Base-by-base conservation (phyloP, 2,329 filamentous ascomycete genomes). In the Calonectria pseudoreteaudii region DNA sequence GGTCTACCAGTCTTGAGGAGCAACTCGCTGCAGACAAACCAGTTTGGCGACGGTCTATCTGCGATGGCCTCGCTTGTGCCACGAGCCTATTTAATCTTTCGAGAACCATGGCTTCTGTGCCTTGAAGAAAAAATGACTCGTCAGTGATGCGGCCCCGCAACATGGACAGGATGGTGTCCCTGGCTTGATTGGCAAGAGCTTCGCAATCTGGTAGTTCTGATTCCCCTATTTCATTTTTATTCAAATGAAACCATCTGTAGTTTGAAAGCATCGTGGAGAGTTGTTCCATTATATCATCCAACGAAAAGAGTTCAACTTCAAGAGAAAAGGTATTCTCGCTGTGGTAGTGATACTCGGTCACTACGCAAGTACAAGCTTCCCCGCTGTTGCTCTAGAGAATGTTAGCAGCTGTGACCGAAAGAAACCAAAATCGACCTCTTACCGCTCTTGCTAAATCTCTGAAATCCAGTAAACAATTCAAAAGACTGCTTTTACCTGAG, bases 381-480 rank as follows among this genome's bases (percentile, higher is more conserved):
- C 87, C 87, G 18, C 81, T 84, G 69, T 82, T 85, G 74, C 86
- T 88, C 87, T 89, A 47, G 3, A 20, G 3, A 14, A n/a, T 18
- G 62, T 66, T 30, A 75, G 11, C 31, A 53, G 28, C 14, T 30
- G 18, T 5, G 31, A 4, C 16, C 23, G 13, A 20, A 34, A 3
- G 13, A 2, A 16, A 34, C 1, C 16, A 11, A 47, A 1, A 8
- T 1, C 1, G 4, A 26, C 1, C 66, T 78, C 86, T 83, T 80
- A 89, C 87, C 2, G 86, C 81, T 74, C 85, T 82, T 0, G 87
- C 86, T 2, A 90, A 80, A 0, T 78, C 81, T 1, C 75, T 65
- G 0, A 65, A 80, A 65, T 89, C 87, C 4, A 90, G 80, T 1
- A 89, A 80, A 0, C 86, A 88, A 75, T 89, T 89, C 20, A 89